phyloP scores from a whole-genome alignment of 805 yeast genomes.

The Kodamaea neixiangensis region DNA sequence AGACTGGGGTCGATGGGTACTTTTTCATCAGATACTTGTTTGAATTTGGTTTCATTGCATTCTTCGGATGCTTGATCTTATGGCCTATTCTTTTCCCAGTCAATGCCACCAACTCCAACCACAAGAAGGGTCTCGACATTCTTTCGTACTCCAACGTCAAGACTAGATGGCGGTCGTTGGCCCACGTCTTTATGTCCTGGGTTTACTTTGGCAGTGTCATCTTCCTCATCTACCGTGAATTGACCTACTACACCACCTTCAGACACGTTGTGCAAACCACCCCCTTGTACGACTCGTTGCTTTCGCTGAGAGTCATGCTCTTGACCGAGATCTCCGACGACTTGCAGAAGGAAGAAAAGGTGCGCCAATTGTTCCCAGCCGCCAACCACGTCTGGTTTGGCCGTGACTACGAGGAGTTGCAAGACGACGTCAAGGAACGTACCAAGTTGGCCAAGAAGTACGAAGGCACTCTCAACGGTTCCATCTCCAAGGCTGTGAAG shows the following conservation, averaged over 20 bases:
- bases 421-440: slow-evolving; percentile 61
- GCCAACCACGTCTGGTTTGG: slow-evolving; percentile 62
- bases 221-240: slow-evolving; percentile 70
- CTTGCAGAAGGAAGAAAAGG: slow-evolving; percentile 46
- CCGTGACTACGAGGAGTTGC: slow-evolving; percentile 60
- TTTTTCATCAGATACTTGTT: slow-evolving; percentile 67
- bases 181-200: slow-evolving; percentile 80
- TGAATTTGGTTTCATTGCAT: slow-evolving; percentile 52
- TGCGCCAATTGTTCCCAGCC: slow-evolving; percentile 64
- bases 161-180: slow-evolving; percentile 65
- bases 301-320: slow-evolving; percentile 71
- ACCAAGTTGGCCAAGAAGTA: slow-evolving; percentile 58
- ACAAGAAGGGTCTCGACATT: slow-evolving; percentile 59
- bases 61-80: slow-evolving; percentile 53
- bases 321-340: slow-evolving; percentile 65
- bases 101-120: slow-evolving; percentile 68
- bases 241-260: slow-evolving; percentile 67
- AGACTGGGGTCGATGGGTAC: slow-evolving; percentile 75
- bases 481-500: slow-evolving; percentile 60
- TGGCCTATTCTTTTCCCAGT: slow-evolving; percentile 76
- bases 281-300: slow-evolving; percentile 68
- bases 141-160: slow-evolving; percentile 64
- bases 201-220: slow-evolving; percentile 64
- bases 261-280: slow-evolving; percentile 75
- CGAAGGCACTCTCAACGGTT: slow-evolving; percentile 65